phyloP scores from a whole-genome alignment of 331 rosid genomes.

The Prunus yedoensis region DNA sequence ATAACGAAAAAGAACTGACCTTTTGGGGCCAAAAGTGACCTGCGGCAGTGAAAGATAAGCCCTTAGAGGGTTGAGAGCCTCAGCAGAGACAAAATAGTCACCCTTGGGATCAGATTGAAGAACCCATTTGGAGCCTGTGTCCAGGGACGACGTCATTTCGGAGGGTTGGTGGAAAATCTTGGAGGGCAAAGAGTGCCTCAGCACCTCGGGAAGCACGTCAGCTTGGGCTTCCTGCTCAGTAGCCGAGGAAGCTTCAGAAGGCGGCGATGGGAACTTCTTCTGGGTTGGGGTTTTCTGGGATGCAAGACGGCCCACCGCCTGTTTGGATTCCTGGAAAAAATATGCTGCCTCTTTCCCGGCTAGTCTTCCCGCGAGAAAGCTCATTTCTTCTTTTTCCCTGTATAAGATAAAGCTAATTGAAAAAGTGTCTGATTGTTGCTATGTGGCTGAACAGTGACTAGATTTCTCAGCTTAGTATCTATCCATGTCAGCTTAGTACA shows the following conservation, averaged over 20 bases:
- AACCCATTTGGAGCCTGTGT: conserved; percentile 79
- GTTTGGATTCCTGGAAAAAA: conserved; percentile 88
- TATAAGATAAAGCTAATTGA: too few relatives aligned
- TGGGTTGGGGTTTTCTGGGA: conserved; percentile 35
- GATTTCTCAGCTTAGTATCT: too few relatives aligned
- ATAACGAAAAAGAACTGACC: conserved; percentile 35
- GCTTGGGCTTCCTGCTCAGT: conserved; percentile 36
- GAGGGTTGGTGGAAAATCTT: conserved; percentile 44
- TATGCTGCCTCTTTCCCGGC: conserved; percentile 91
- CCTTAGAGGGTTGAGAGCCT: conserved; percentile 68
- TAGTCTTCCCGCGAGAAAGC: conserved; percentile 81
- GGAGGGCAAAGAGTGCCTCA: conserved; percentile 73
- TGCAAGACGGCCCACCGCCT: conserved; percentile 60
- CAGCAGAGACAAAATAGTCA: conserved; percentile 37
- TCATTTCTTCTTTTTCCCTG: conserved; percentile 36
- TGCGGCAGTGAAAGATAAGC: conserved; percentile 74
- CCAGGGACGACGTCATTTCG: conserved; percentile 16
- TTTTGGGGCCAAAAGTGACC: conserved; percentile 87
- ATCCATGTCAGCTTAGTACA: too few relatives aligned
- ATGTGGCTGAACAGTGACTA: not conserved
- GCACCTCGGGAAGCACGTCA: conserved; percentile 82
- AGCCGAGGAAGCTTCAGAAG: conserved; percentile 22
- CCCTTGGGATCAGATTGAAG: conserved; percentile 45
- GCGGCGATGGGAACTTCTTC: conserved; percentile 26
- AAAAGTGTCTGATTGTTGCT: not conserved